A percentile compares a stretch with the other conserved stretches of the same genome.
phyloP scores from a whole-genome alignment of 164 flowering plant genomes.

The Nymphaea thermarum region DNA sequence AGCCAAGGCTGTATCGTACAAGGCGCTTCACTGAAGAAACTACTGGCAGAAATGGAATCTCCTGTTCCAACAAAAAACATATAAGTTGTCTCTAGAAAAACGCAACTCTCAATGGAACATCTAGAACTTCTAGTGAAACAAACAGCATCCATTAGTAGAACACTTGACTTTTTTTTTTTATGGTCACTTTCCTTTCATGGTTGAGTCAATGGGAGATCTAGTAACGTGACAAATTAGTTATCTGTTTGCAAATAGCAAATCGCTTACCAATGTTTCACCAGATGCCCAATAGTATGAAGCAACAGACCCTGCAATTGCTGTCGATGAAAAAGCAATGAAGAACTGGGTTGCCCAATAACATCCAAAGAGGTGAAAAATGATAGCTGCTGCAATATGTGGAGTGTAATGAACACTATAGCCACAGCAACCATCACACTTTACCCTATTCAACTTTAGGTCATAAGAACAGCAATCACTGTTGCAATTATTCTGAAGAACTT shows the following conservation, averaged over 20 bases:
- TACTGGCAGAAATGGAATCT: slow-evolving; percentile 87
- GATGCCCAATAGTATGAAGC: slow-evolving; percentile 98
- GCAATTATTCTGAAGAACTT: slow-evolving; percentile 61
- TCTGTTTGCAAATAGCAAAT: neutral
- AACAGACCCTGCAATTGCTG: slow-evolving; percentile 97
- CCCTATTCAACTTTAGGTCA: slow-evolving; percentile 50
- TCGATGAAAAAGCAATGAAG: slow-evolving; percentile 73
- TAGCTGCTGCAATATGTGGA: slow-evolving; percentile 69
- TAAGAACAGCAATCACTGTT: slow-evolving; percentile 72
- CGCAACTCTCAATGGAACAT: too few relatives aligned
- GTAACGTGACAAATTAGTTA: too few relatives aligned
- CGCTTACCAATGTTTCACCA: slow-evolving; percentile 68
- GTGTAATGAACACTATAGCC: slow-evolving; percentile 81
- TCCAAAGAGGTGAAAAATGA: slow-evolving; percentile 86
- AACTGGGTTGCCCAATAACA: slow-evolving; percentile 95
- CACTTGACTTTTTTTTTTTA: too few relatives aligned
- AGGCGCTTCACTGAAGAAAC: slow-evolving; percentile 92
- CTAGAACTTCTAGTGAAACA: too few relatives aligned
- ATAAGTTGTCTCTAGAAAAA: neutral
- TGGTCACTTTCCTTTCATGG: too few relatives aligned
- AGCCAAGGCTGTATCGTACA: slow-evolving; percentile 73
- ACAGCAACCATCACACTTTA: slow-evolving; percentile 79
- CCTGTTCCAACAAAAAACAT: slow-evolving; percentile 35
- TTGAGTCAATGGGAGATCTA: too few relatives aligned
- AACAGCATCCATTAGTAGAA: too few relatives aligned